Base-by-base conservation (phyloP, 768 basidiomycete genomes). In the Pleurotus djamor region DNA sequence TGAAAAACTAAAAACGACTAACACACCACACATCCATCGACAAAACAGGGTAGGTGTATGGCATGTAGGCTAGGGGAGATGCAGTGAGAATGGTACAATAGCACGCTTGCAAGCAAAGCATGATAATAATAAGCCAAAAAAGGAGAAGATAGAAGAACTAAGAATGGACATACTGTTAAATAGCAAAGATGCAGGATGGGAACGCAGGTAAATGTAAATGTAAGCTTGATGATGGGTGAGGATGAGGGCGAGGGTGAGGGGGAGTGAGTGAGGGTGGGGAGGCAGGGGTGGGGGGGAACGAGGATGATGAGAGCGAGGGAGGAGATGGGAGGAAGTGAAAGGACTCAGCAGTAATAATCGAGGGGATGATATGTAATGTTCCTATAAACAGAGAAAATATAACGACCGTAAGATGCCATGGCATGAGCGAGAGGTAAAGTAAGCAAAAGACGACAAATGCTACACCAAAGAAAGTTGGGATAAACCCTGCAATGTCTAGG, bases 51-150 rank as follows among this genome's bases (percentile, higher is more conserved):
- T 28, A 3, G 21, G 21, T 28, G 21, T 28, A 28, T 28, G 21
- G 21, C 3, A 28, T 28, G 45, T 47, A 16, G n/a, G n/a, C 10
- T 41, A 4, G 38, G n/a, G 38, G 9, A n/a, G n/a, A n/a, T 41
- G 38, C 38, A 41, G 54, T 1, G 21, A 28, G 33, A 44, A 41
- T 41, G 54, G 44, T 56, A 56, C 54, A 56, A 41, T 41, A 56
- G 44, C 54, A 56, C 44, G 54, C 54, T 56, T 56, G 54, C 54
- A 41, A 41, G 54, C 54, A 56, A 56, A 17, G 54, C 54, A 56
- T 41, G 54, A 56, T 28, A 28, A 28, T 28, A 28, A 28, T 28
- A 28, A 28, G 21, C 21, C 21, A 28, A 28, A 28, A 28, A 28
- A 28, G 21, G 21, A 28, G 21, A 28, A 28, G 21, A 3, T 28